Base-by-base conservation (phyloP, 495 filamentous ascomycete genomes). In the Aspergillus conjunctus region DNA sequence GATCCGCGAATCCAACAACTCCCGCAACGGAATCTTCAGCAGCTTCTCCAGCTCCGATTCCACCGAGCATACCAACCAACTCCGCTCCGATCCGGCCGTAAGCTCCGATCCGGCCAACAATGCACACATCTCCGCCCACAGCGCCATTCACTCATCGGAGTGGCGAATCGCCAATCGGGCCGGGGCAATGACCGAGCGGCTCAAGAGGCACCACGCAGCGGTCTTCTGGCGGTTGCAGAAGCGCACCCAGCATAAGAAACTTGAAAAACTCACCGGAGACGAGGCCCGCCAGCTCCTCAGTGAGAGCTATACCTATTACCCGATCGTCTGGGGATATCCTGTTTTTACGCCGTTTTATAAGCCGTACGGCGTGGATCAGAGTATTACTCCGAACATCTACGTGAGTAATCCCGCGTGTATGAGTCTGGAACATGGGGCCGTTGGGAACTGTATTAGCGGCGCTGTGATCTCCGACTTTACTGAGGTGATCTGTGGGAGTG, bases 101-200 rank as follows among this genome's bases (percentile, higher is more conserved):
- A 77, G 74, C 0, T 78, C 86, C n/a, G 66, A 83, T 41, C 79
- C 84, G 6, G 81, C 80, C 58, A 84, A 81, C 51, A 85, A 83
- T 62, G 83, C 86, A 0, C 90, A 93, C 71, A 88, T 93, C 71
- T 87, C 83, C 3, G 76, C 87, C 0, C 90, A 93, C 78, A 90
- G 84, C 69, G 74, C 75, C 15, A 73, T 81, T 21, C 73, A 72
- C 10, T 20, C 44, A 18, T 11, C 1, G n/a, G 20, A 48, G n/a
- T 21, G 44, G 11, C 49, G 49, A 14, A 32, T 54, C 51, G 52
- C 60, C 26, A 26, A 50, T 7, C 26, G 33, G 2, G 31, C 43
- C 22, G 15, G 6, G 32, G 18, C 22, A 4, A n/a, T 2, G 34
- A 67, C 21, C 34, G 55, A 71, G 7, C 65, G 61, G 9, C 41